These are phyloP conservation scores for Andrographis paniculata DNA, from an alignment of 305 asterid genomes.

Conservation along the genomic window DNA sequence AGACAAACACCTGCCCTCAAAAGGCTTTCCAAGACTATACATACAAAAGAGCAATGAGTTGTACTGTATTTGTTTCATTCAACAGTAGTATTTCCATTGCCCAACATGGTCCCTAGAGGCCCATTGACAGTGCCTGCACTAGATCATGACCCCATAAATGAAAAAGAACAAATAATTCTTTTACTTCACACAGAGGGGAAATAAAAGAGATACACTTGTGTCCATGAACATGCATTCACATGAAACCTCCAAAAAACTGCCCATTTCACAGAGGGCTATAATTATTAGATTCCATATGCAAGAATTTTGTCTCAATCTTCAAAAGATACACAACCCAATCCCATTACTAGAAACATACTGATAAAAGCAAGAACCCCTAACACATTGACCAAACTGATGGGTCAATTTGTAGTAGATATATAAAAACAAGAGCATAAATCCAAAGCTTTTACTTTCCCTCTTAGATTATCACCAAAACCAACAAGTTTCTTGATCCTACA, in stretches of 20 bases:
- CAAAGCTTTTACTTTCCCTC: slow-evolving; percentile 28
- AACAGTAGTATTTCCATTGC: slow-evolving; percentile 7
- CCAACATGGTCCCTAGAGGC: slow-evolving; percentile 14
- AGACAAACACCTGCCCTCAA: too few relatives aligned
- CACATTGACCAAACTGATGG: slow-evolving; percentile 25
- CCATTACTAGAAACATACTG: neutral
- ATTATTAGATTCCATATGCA: slow-evolving; percentile 21
- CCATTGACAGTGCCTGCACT: neutral
- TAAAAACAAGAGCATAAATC: slow-evolving; percentile 26
- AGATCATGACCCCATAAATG: neutral
- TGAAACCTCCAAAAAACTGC: slow-evolving; percentile 12
- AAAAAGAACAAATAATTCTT: neutral
- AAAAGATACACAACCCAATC: slow-evolving; percentile 17
- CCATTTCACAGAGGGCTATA: neutral
- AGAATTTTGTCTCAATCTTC: slow-evolving; percentile 27
- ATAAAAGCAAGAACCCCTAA: neutral
- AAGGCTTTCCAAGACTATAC: neutral
- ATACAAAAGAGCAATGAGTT: slow-evolving; percentile 9
- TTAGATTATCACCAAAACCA: slow-evolving; percentile 3
- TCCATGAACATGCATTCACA: neutral
- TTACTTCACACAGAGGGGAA: neutral
- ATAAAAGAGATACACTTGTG: slow-evolving; percentile 1
- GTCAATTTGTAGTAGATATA: slow-evolving; percentile 18
- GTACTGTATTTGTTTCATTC: slow-evolving; percentile 13
- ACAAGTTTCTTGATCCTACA: slow-evolving; percentile 14